phyloP scores from a whole-genome alignment of 352 stramenopile genomes.

The Globisporangium echinulatum region DNA sequence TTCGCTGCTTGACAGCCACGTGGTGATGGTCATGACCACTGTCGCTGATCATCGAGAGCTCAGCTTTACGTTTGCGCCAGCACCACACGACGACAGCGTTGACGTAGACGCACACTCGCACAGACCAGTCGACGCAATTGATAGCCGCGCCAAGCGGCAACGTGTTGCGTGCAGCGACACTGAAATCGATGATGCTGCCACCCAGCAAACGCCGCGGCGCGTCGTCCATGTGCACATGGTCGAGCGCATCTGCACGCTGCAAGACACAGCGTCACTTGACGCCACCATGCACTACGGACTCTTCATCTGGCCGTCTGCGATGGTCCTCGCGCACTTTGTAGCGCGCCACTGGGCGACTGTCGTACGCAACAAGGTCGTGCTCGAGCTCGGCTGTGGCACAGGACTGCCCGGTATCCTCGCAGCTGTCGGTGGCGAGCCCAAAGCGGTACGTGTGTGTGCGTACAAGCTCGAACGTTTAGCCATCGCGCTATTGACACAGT shows the following conservation, averaged over 20 bases:
- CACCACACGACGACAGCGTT: not conserved
- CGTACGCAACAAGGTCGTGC: slow-evolving; percentile 28
- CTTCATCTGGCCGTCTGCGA: slow-evolving; percentile 60
- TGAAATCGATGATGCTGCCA: not conserved
- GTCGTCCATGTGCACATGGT: slow-evolving; percentile 36
- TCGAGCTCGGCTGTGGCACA: slow-evolving; percentile 65
- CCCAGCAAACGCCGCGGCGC: too few relatives aligned
- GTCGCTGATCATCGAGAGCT: not conserved
- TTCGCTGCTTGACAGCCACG: too few relatives aligned
- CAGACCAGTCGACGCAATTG: not conserved
- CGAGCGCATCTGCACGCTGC: slow-evolving; percentile 47
- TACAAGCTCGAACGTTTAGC: too few relatives aligned
- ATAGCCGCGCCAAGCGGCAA: slow-evolving; percentile 3
- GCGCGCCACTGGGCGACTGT: slow-evolving; percentile 23
- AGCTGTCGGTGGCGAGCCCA: slow-evolving; percentile 24
- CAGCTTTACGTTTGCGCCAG: not conserved
- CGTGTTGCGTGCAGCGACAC: not conserved
- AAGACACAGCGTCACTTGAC: slow-evolving; percentile 9
- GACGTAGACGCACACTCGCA: not conserved
- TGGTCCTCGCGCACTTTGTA: slow-evolving; percentile 45
- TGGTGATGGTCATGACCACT: too few relatives aligned
- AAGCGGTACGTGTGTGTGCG: slow-evolving; percentile 12
- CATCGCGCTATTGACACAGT: too few relatives aligned
- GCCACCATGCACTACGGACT: slow-evolving; percentile 39
- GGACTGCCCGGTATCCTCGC: slow-evolving; percentile 58